A percentile compares a stretch with the other conserved stretches of the same genome.
phyloP scores from a whole-genome alignment of 495 filamentous ascomycete genomes.

The Neurospora sp. region DNA sequence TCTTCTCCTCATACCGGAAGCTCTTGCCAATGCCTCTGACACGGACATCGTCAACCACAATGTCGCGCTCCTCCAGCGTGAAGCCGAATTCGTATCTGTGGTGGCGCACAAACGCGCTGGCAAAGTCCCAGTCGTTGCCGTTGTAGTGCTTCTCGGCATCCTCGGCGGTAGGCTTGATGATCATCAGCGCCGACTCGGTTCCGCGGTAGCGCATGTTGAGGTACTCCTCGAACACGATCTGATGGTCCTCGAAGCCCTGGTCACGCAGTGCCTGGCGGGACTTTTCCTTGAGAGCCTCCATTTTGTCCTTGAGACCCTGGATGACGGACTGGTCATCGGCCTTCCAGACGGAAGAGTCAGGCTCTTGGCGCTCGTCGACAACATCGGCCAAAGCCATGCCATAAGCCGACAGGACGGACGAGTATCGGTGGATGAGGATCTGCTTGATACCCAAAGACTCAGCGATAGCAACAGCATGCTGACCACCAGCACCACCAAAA shows the following conservation, averaged over 20 bases:
- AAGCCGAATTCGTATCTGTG: slow-evolving; percentile 96
- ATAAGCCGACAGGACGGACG: slow-evolving; percentile 89
- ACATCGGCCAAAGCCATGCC: slow-evolving; percentile 96
- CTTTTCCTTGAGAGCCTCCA: slow-evolving; percentile 58
- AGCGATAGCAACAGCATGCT: slow-evolving; percentile 94
- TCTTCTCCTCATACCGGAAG: slow-evolving; percentile 66
- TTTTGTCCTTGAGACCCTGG: slow-evolving; percentile 41
- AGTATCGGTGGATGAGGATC: slow-evolving; percentile 85
- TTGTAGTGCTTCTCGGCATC: slow-evolving; percentile 47
- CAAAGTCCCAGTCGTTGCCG: slow-evolving; percentile 67
- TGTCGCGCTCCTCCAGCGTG: slow-evolving; percentile 76
- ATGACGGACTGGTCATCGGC: slow-evolving; percentile 41
- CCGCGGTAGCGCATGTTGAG: slow-evolving; percentile 84
- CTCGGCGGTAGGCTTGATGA: slow-evolving; percentile 53
- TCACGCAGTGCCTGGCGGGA: slow-evolving; percentile 53
- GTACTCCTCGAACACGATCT: slow-evolving; percentile 78
- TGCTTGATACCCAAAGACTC: slow-evolving; percentile 77
- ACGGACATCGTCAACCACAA: slow-evolving; percentile 87
- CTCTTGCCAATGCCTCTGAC: slow-evolving; percentile 84
- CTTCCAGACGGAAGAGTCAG: slow-evolving; percentile 71
- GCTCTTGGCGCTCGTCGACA: slow-evolving; percentile 85
- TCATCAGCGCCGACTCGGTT: slow-evolving; percentile 82
- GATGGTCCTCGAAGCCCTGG: slow-evolving; percentile 64
- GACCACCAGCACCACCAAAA: slow-evolving; percentile 91
- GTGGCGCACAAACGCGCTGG: slow-evolving; percentile 70